Evolutionary conservation across 2,329 filamentous ascomycete genomes (phyloP).

Genomic region (Colletotrichum kahawae): DNA sequence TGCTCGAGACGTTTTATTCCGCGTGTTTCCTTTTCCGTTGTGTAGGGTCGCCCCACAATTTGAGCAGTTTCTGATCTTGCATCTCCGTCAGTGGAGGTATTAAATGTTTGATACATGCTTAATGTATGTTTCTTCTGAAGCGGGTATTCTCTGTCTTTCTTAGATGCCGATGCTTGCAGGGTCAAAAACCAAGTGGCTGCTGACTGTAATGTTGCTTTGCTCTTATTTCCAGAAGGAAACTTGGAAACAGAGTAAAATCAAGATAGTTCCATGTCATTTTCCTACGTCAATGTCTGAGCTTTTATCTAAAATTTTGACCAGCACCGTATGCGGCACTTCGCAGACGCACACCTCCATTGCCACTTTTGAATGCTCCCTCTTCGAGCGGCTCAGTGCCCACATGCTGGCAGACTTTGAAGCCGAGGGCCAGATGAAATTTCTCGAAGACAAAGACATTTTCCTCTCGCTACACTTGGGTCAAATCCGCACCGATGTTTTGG

Average conservation of each 20-base stretch:
- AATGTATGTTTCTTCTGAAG: too few species aligned
- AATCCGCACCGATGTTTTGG: neutral
- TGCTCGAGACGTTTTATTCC: neutral
- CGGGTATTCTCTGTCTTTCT: too few species aligned
- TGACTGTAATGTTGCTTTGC: accelerated
- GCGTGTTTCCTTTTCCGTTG: neutral
- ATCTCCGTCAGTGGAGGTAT: neutral
- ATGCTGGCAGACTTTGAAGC: neutral
- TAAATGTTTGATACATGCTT: neutral
- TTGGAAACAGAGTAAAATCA: neutral
- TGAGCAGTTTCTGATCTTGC: neutral
- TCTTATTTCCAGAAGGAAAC: neutral
- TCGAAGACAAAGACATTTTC: accelerated
- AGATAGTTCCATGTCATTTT: neutral
- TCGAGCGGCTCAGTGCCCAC: neutral
- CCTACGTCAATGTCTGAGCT: neutral
- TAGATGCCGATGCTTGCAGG: too few species aligned
- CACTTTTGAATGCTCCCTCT: neutral
- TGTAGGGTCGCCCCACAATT: neutral
- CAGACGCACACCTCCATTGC: accelerated
- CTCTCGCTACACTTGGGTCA: accelerated
- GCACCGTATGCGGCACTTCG: neutral
- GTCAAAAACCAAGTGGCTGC: neutral
- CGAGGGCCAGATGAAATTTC: neutral
- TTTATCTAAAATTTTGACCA: neutral